Percentiles rank a stretch among this genome's conserved stretches.
These are phyloP conservation scores for Talaromyces sp. DNA, from an alignment of 2,329 filamentous ascomycete genomes.

Conservation along the genomic window DNA sequence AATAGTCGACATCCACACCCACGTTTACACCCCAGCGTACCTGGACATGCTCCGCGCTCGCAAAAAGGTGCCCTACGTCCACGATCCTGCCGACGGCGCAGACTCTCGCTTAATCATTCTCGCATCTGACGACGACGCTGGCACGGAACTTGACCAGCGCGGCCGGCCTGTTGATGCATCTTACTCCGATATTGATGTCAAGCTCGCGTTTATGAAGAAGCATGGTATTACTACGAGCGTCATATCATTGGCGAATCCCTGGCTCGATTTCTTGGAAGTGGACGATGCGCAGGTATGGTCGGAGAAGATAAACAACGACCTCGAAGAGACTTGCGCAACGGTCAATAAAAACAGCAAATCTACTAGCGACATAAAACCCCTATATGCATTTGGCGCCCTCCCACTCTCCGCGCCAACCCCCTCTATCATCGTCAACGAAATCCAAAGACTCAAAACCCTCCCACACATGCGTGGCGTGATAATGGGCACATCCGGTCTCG, in stretches of 20 bases:
- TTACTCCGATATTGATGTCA: conserved; percentile 76
- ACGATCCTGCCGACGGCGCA: conserved; percentile 37
- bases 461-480: conserved; percentile 79
- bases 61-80: conserved; percentile 46
- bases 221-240: conserved; percentile 81
- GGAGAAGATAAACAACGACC: conserved; percentile 70
- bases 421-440: conserved; percentile 60
- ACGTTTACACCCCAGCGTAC: conserved; percentile 62
- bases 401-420: conserved; percentile 68
- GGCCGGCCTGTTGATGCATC: conserved; percentile 80
- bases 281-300: conserved; percentile 64
- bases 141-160: conserved; percentile 48
- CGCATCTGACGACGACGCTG: conserved; percentile 45
- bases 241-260: conserved; percentile 87
- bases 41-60: conserved; percentile 58
- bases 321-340: conserved; percentile 67
- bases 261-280: conserved; percentile 77
- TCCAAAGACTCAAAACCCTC: conserved; percentile 61
- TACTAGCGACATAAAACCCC: conserved; percentile 47
- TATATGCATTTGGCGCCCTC: conserved; percentile 81
- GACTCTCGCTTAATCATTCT: conserved; percentile 49
- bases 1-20: conserved; percentile 62
- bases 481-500: conserved; percentile 79
- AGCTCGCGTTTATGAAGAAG: conserved; percentile 82
- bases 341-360: conserved; percentile 30